Base-by-base conservation (phyloP, 2,329 filamentous ascomycete genomes). In the Fonsecaea pugnacius region DNA sequence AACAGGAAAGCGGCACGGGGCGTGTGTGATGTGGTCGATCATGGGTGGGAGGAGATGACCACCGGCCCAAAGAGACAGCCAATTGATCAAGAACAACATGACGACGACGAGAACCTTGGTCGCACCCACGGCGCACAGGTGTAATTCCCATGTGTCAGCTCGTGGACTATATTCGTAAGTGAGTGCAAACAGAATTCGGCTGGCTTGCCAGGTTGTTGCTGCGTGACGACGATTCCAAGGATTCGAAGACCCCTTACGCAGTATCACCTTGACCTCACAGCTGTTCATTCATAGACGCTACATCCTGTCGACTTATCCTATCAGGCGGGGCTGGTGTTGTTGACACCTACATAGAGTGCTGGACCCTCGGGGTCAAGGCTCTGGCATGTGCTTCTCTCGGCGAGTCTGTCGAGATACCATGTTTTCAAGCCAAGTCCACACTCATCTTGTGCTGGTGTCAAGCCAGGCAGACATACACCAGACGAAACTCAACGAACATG, bases 401-500 rank as follows among this genome's bases (percentile, higher is more conserved):
- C n/a, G 40, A 21, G 18, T 46, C 36, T 46, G 6, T 46, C 5
- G 8, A 46, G 7, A 8, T 21, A 46, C 4, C 3, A 46, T 18
- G 4, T n/a, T 46, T 46, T 46, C 4, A 24, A 27, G 21, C 8
- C 43, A 27, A 48, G 18, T 48, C 43, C 18, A 48, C 43, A 27
- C 18, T 48, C 24, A 18, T 2, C 16, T 12, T 9, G 21, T n/a
- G 6, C 9, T 35, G 27, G 51, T n/a, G 7, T 53, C 33, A 40
- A 56, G 53, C 53, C 53, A 56, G 56, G 56, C 56, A 35, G 43
- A 32, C 56, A 56, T 32, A 24, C 21, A 21, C 14, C 33, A 30
- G 18, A 30, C 18, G 14, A 36, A 33, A 3, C 33, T 32, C 51
- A 3, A 21, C 30, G 35, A 51, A 36, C 21, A 43, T 62, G 38